These are phyloP conservation scores for Pestalotiopsis sp. DNA, from an alignment of 2,329 filamentous ascomycete genomes.

Conservation along the genomic window DNA sequence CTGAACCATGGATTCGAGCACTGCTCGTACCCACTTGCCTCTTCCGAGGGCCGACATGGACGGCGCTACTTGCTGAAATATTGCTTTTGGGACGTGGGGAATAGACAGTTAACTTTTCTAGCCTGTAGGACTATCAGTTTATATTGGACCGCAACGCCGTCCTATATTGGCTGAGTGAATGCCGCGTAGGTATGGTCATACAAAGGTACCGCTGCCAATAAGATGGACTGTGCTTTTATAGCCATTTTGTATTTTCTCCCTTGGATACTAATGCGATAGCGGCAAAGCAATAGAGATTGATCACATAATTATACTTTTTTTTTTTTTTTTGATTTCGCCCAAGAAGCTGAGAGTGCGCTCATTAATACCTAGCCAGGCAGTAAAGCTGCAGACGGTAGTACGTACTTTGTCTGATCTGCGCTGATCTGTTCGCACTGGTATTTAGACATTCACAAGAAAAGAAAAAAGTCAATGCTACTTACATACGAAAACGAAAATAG, in stretches of 20 bases:
- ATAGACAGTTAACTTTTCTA: neutral
- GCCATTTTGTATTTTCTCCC: neutral
- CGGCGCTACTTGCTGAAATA: neutral
- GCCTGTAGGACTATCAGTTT: neutral
- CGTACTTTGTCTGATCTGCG: too few relatives aligned
- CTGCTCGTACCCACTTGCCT: constrained; percentile 1
- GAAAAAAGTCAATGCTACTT: too few relatives aligned
- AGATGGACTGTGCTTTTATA: neutral
- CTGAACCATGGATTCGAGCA: neutral
- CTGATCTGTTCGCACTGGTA: too few relatives aligned
- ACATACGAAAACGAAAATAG: neutral
- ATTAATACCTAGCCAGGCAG: too few relatives aligned
- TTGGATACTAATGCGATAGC: neutral
- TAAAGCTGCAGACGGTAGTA: too few relatives aligned
- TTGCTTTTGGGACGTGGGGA: neutral
- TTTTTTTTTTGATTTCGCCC: too few relatives aligned
- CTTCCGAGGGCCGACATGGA: neutral
- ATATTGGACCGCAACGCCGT: neutral
- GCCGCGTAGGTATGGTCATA: neutral
- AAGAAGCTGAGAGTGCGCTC: too few relatives aligned
- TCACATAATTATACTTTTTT: too few relatives aligned
- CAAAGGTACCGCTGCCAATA: neutral
- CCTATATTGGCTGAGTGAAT: neutral
- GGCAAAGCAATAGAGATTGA: neutral
- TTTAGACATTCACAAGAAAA: too few relatives aligned